These are phyloP conservation scores for Cutaneotrichosporon sp. DNA, from an alignment of 1,284 basidiomycete genomes.

Conservation along the genomic window DNA sequence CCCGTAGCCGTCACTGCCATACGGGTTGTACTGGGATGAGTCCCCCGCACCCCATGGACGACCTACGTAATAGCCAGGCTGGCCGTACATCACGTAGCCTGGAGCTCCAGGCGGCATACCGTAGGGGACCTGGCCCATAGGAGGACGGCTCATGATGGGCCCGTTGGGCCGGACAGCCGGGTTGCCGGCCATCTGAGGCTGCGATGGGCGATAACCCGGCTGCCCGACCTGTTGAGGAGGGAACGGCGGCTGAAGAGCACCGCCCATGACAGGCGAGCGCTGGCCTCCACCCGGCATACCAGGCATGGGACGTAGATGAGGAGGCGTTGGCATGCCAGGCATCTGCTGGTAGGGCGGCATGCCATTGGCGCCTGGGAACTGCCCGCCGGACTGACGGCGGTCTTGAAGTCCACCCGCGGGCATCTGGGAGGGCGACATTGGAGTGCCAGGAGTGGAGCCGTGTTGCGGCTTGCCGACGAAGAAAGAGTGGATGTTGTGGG, in stretches of 20 bases:
- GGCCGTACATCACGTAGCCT: conserved; percentile 44
- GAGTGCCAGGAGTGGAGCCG: conserved; percentile 19
- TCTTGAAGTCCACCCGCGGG: conserved; percentile 29
- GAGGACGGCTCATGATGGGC: conserved; percentile 17
- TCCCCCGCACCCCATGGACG: background rate
- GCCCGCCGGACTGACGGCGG: conserved; percentile 36
- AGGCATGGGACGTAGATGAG: conserved; percentile 36
- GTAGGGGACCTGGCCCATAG: conserved; percentile 29
- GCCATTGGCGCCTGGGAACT: conserved; percentile 33
- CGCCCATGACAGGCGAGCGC: conserved; percentile 37
- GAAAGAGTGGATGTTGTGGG: conserved; percentile 46
- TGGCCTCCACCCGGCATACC: conserved; percentile 32
- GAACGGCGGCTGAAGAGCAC: conserved; percentile 23
- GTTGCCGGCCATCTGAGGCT: conserved; percentile 24
- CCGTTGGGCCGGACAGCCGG: conserved; percentile 24
- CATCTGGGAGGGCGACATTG: conserved; percentile 28
- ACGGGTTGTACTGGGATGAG: conserved; percentile 16
- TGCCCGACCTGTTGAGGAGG: conserved; percentile 30
- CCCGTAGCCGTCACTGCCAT: conserved; percentile 15
- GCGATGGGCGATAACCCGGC: conserved; percentile 27
- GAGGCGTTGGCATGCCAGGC: conserved; percentile 21
- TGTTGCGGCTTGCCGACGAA: conserved; percentile 43
- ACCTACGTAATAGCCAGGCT: conserved; percentile 42
- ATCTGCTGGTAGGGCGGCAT: conserved; percentile 29
- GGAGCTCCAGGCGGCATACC: conserved; percentile 35